These are phyloP conservation scores for Alternaria consortialis DNA, from an alignment of 2,329 filamentous ascomycete genomes.

Conservation along the genomic window DNA sequence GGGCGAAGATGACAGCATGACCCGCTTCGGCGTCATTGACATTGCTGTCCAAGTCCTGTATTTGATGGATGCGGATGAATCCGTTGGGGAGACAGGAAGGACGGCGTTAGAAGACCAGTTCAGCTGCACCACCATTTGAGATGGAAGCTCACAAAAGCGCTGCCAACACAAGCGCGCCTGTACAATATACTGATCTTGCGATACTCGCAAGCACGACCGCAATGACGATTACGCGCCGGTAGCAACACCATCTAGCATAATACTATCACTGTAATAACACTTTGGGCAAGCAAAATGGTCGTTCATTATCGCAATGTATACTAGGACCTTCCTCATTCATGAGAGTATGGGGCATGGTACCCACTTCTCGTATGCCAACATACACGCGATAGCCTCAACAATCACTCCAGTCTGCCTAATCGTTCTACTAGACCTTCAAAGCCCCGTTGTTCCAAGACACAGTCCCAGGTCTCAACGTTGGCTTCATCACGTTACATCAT, in stretches of 20 bases:
- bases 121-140: neutral
- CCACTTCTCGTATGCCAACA: slow-evolving; percentile 20
- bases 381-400: slow-evolving; percentile 10
- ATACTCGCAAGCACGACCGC: slow-evolving; percentile 27
- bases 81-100: neutral
- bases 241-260: slow-evolving; percentile 27
- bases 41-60: slow-evolving; percentile 1
- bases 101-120: neutral
- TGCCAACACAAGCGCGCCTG: slow-evolving; percentile 24
- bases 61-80: neutral
- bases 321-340: slow-evolving; percentile 30
- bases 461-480: neutral
- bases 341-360: slow-evolving; percentile 12
- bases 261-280: slow-evolving; percentile 22
- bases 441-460: slow-evolving; percentile 1
- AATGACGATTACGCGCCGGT: slow-evolving; percentile 27
- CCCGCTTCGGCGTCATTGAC: neutral
- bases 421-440: neutral
- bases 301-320: slow-evolving; percentile 16
- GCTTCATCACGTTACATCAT: slow-evolving; percentile 3
- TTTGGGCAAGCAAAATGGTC: slow-evolving; percentile 19
- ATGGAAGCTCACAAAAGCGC: slow-evolving; percentile 1
- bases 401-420: neutral
- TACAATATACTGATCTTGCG: slow-evolving; percentile 32
- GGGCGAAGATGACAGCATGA: neutral